Base-by-base conservation (phyloP, 192 early-diverging fungal species). In the Gonapodya prolifera region DNA sequence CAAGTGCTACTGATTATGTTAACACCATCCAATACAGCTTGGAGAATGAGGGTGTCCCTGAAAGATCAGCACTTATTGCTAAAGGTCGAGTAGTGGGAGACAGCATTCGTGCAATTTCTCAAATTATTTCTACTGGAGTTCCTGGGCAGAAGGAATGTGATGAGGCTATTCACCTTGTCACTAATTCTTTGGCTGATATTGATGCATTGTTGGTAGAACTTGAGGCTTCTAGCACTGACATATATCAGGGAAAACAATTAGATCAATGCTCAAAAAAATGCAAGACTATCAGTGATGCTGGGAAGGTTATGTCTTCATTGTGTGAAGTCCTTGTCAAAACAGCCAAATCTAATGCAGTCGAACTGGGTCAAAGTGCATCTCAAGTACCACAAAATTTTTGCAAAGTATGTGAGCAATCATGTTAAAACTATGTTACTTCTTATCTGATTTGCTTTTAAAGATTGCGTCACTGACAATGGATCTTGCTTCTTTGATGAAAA, bases 71-170 rank as follows among this genome's bases (percentile, higher is more conserved):
- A 17, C 70, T 88, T n/a, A 75, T 77, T n/a, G 81, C 78, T 16
- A 70, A 85, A 32, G 75, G 31, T 1, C 61, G 81, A 30, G 69
- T 36, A 2, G 36, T 87, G 1, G 77, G 77, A 17, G 82, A 88
- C 30, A 34, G 82, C 0, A 76, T 83, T 45, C 75, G 82, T 69
- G 75, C 36, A 29, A 23, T 86, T 1, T 76, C 83, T 18, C 75
- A 77, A 69, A 75, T 79, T 17, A 77, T 89, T 1, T 81, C 75
- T 17, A 78, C 35, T 30, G 75, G 70, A 23, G 84, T 84, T 33
- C 87, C 87, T 32, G 87, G 87, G 16, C 83, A 86, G 77, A 88
- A 87, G 74, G 87, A 88, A 76, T 88, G 87, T 70, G 84, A 83
- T 16, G 80, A 77, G 1, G 82, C 82, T 2, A 70, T 86, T 34